phyloP scores from a whole-genome alignment of 495 filamentous ascomycete genomes.

The Talaromyces nanjingensis region DNA sequence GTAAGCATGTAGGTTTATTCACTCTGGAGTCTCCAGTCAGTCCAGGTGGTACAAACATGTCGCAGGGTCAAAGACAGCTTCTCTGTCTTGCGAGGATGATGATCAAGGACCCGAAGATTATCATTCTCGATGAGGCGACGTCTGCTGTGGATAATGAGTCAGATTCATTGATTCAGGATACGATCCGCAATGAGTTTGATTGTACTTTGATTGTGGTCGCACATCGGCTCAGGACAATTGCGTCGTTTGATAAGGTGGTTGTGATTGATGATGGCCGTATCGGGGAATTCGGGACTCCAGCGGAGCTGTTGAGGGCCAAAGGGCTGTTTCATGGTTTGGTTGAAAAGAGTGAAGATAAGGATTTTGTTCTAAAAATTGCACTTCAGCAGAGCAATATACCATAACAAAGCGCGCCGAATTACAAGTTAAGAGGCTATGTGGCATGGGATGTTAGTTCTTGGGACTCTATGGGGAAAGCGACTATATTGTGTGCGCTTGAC shows the following conservation, averaged over 20 bases:
- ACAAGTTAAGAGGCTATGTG: no score
- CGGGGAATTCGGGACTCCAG: slow-evolving; percentile 25
- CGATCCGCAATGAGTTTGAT: slow-evolving; percentile 36
- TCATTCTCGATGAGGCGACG: slow-evolving; percentile 47
- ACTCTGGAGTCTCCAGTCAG: slow-evolving; percentile 36
- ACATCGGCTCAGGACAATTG: slow-evolving; percentile 32
- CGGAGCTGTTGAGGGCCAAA: no score
- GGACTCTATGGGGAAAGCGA: no score
- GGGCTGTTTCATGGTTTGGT: no score
- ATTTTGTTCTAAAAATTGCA: no score
- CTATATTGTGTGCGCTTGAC: no score
- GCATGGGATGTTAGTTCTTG: no score
- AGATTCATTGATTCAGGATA: slow-evolving; percentile 61
- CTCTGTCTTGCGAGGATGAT: slow-evolving; percentile 39
- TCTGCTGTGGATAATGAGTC: slow-evolving; percentile 45
- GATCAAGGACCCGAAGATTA: slow-evolving; percentile 27
- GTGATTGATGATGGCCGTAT: slow-evolving; percentile 28
- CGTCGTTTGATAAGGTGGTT: slow-evolving; percentile 31
- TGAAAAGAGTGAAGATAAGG: no score
- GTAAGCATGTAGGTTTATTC: not conserved
- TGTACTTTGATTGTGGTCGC: slow-evolving; percentile 34
- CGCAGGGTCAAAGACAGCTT: slow-evolving; percentile 37
- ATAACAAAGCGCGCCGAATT: no score
- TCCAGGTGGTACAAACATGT: slow-evolving; percentile 25
- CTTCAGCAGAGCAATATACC: no score